Evolutionary conservation across 2,329 filamentous ascomycete genomes (phyloP).

Genomic region (Penicillium aurantiogriseum): DNA sequence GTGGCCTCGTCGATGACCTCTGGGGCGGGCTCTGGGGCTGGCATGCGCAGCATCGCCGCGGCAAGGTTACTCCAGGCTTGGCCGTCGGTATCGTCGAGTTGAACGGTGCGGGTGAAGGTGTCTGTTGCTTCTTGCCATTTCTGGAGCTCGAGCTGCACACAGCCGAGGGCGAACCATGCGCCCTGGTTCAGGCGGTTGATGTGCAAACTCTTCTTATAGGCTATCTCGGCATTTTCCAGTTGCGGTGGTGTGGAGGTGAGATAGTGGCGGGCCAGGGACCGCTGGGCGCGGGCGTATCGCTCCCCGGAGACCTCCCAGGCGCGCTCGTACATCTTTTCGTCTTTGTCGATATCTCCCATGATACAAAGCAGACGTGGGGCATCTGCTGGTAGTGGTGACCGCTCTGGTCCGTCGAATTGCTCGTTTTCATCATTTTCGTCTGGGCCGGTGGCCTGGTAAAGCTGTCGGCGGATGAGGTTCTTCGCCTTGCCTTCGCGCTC

Average conservation of each 20-base stretch:
- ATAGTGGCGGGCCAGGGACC: slow-evolving; percentile 78
- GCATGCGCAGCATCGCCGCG: slow-evolving; percentile 66
- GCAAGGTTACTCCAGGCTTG: slow-evolving; percentile 95
- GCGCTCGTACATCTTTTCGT: slow-evolving; percentile 72
- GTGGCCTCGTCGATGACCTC: slow-evolving; percentile 31
- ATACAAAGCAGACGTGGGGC: slow-evolving; percentile 90
- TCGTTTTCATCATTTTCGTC: slow-evolving; percentile 52
- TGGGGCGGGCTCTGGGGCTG: slow-evolving; percentile 34
- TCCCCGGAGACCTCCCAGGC: slow-evolving; percentile 83
- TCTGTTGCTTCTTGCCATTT: slow-evolving; percentile 77
- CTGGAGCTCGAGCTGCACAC: slow-evolving; percentile 75
- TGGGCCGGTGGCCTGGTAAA: slow-evolving; percentile 65
- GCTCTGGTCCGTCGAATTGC: slow-evolving; percentile 65
- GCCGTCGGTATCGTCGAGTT: slow-evolving; percentile 82
- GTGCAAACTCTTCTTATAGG: slow-evolving; percentile 73
- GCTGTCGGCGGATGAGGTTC: slow-evolving; percentile 70
- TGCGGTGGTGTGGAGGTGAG: slow-evolving; percentile 61
- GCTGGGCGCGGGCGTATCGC: slow-evolving; percentile 82
- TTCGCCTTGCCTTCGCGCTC: slow-evolving; percentile 81
- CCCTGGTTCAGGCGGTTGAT: slow-evolving; percentile 79
- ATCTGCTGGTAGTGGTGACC: slow-evolving; percentile 70
- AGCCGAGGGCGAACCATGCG: slow-evolving; percentile 87
- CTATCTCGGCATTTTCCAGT: slow-evolving; percentile 67
- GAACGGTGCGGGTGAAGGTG: slow-evolving; percentile 79
- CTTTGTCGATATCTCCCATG: slow-evolving; percentile 79